phyloP scores from a whole-genome alignment of 257 asterid species.

The Nicotiana obtusifolia region DNA sequence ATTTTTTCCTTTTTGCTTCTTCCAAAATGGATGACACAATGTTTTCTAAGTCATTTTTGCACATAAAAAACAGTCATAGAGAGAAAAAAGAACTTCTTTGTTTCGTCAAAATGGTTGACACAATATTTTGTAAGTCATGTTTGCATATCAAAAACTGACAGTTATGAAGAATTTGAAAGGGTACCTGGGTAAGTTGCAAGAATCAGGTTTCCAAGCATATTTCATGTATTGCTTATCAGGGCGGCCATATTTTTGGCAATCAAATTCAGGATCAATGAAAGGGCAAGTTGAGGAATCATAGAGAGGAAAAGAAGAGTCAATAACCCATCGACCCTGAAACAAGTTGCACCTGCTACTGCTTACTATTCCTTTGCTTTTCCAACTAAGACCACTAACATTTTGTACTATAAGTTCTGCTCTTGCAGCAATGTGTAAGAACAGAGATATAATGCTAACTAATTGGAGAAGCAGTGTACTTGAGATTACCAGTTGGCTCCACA shows the following conservation, averaged over 20 bases:
- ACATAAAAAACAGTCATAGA: no score
- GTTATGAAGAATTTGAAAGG: not conserved
- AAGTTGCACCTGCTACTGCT: slow-evolving; percentile 43
- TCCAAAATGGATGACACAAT: no score
- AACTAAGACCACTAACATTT: slow-evolving; percentile 8
- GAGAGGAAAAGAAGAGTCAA: slow-evolving; percentile 44
- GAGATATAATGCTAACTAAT: not conserved
- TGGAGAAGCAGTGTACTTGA: no score
- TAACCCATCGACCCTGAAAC: slow-evolving; percentile 57
- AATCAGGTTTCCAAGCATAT: slow-evolving; percentile 58
- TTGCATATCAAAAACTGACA: not conserved
- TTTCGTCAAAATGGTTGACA: not conserved
- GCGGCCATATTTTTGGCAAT: slow-evolving; percentile 60
- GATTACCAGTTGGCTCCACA: slow-evolving; percentile 5
- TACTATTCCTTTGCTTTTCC: slow-evolving; percentile 13
- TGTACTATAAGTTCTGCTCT: slow-evolving; percentile 7
- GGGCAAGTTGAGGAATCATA: slow-evolving; percentile 53
- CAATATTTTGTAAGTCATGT: not conserved
- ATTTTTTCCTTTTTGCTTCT: no score
- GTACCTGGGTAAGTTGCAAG: slow-evolving; percentile 61
- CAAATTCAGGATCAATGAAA: slow-evolving; percentile 58
- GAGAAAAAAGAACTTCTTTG: not conserved
- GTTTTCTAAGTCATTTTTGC: no score
- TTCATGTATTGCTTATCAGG: slow-evolving; percentile 55
- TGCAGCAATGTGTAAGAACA: not conserved